Conservation (phyloP, 169 alveolate genomes). For the Toxoplasma gondii region DNA sequence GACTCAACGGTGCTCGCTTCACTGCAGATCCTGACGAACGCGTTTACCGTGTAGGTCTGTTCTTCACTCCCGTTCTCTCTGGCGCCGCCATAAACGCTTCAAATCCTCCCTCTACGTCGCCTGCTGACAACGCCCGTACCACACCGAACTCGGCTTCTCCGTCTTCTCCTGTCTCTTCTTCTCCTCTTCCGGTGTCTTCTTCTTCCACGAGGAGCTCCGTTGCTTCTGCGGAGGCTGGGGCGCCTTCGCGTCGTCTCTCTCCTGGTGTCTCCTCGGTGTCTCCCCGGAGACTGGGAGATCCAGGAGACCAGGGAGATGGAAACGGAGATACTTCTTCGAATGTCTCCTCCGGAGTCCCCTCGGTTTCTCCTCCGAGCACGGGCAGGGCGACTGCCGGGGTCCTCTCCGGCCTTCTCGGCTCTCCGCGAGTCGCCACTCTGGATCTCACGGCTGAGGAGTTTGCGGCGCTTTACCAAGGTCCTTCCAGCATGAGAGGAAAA, state of each 20-base stretch:
- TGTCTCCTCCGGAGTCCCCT: no score
- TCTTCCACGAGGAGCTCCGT: no score
- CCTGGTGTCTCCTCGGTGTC: no score
- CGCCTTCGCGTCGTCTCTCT: no score
- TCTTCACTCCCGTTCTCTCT: background rate
- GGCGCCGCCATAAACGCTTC: background rate
- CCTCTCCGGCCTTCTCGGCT: background rate
- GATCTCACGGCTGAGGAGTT: background rate
- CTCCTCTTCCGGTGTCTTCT: no score
- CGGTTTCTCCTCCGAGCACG: no score
- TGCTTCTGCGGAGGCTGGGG: no score
- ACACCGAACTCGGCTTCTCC: background rate
- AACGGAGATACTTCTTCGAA: no score
- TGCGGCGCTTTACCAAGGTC: background rate
- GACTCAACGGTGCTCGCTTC: background rate
- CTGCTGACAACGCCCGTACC: background rate
- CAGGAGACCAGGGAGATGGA: no score
- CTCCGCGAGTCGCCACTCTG: background rate
- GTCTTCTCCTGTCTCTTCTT: background rate
- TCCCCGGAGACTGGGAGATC: no score
- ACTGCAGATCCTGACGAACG: background rate
- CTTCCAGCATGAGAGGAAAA: slow-evolving; percentile 27
- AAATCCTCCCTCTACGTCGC: no score
- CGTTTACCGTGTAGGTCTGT: slow-evolving; percentile 18
- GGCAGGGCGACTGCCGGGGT: background rate